These are phyloP conservation scores for Funneliformis geosporum DNA, from an alignment of 192 early-diverging fungal genomes.

Conservation along the genomic window DNA sequence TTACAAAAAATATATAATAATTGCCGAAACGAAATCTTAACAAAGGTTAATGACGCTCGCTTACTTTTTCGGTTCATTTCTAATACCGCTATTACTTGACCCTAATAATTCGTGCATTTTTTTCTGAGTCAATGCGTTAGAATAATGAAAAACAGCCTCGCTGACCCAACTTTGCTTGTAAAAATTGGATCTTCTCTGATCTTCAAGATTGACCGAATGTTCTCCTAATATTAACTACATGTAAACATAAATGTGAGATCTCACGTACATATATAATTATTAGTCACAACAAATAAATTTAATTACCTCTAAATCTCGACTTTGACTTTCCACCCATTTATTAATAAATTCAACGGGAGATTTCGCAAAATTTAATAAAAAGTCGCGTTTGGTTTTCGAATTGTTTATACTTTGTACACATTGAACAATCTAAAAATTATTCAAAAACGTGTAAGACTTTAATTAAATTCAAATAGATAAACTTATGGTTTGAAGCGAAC, in stretches of 20 bases:
- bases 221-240: slow-evolving; percentile 72
- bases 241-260: not conserved
- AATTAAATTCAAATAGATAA: not conserved
- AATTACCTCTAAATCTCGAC: slow-evolving; percentile 83
- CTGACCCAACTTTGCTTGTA: slow-evolving; percentile 79
- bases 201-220: slow-evolving; percentile 71
- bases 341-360: slow-evolving; percentile 90
- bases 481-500: slow-evolving; percentile 45
- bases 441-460: not conserved
- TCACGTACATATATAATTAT: slow-evolving; percentile 6
- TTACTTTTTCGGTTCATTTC: not conserved
- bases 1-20: no score
- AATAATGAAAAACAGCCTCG: slow-evolving; percentile 91
- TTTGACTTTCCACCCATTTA: slow-evolving; percentile 91
- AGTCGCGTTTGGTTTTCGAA: slow-evolving; percentile 89
- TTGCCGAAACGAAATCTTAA: no score
- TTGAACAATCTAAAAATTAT: slow-evolving; percentile 60
- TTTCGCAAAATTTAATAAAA: slow-evolving; percentile 82
- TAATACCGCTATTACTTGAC: not conserved
- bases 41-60: no score
- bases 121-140: slow-evolving; percentile 59
- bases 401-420: slow-evolving; percentile 85
- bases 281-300: not conserved
- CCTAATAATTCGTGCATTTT: not conserved
- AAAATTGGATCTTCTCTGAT: slow-evolving; percentile 68